Percentiles rank a stretch among this genome's conserved stretches.
Evolutionary conservation across 2,329 filamentous ascomycete species (phyloP).

Genomic region (Fusarium solani-melongenae): DNA sequence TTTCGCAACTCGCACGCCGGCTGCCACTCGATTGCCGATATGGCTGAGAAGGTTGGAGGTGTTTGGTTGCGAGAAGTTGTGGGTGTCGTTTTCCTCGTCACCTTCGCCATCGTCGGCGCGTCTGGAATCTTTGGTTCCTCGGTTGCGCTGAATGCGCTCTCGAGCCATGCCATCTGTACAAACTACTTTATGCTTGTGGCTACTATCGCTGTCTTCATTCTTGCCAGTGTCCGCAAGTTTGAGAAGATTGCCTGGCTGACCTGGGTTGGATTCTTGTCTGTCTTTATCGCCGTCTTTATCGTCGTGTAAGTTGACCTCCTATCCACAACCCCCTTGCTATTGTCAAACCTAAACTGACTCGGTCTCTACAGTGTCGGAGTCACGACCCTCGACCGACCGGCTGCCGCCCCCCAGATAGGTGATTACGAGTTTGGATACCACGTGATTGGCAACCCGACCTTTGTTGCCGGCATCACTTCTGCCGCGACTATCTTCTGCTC

Average conservation of each 20-base stretch:
- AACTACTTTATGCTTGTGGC: slow-evolving; percentile 60
- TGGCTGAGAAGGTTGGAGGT: slow-evolving; percentile 68
- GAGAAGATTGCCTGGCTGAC: slow-evolving; percentile 71
- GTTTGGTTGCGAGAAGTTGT: slow-evolving; percentile 61
- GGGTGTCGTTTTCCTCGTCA: slow-evolving; percentile 66
- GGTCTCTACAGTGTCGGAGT: slow-evolving; percentile 59
- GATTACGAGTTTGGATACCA: slow-evolving; percentile 69
- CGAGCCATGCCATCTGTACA: slow-evolving; percentile 31
- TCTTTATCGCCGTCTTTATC: slow-evolving; percentile 68
- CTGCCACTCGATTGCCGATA: slow-evolving; percentile 53
- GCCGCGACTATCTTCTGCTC: slow-evolving; percentile 70
- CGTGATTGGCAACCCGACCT: slow-evolving; percentile 65
- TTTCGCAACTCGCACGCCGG: slow-evolving; percentile 53
- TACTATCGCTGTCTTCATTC: slow-evolving; percentile 58
- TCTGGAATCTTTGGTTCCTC: slow-evolving; percentile 59
- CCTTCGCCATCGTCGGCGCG: slow-evolving; percentile 65
- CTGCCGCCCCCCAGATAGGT: slow-evolving; percentile 68
- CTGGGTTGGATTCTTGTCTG: slow-evolving; percentile 68
- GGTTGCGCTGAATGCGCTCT: slow-evolving; percentile 64
- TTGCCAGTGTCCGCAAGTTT: slow-evolving; percentile 67
- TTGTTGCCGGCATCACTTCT: slow-evolving; percentile 67
- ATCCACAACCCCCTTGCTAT: no score
- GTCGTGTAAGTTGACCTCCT: slow-evolving; percentile 56
- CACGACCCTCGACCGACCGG: slow-evolving; percentile 66
- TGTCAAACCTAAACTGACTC: not conserved